Percentiles rank a stretch among this genome's conserved stretches.
Conservation (phyloP, 208 protist genomes). For the Acanthamoeba triangularis region DNA sequence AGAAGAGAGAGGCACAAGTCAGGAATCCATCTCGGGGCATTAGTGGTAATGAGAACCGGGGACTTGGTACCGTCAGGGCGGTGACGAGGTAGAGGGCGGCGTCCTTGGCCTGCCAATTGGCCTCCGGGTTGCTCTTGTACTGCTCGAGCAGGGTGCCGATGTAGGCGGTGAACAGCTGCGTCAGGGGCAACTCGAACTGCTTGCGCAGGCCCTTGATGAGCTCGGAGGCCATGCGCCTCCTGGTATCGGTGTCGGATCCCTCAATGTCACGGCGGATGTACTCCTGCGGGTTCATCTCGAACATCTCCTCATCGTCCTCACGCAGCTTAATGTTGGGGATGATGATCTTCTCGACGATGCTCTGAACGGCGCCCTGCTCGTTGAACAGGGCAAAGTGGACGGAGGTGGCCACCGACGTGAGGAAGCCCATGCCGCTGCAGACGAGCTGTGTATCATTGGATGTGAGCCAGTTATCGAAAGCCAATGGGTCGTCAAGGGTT, state of each 20-base stretch:
- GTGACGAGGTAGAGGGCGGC: slow-evolving; percentile 97
- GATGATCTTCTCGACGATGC: slow-evolving; percentile 95
- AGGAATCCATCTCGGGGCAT: slow-evolving; percentile 39
- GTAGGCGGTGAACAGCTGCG: slow-evolving; percentile 90
- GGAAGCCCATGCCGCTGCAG: slow-evolving; percentile 94
- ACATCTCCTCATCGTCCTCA: slow-evolving; percentile 96
- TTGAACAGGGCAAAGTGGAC: slow-evolving; percentile 93
- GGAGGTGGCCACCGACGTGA: slow-evolving; percentile 93
- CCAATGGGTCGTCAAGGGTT: too few species aligned
- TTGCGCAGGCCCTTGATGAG: slow-evolving; percentile 94
- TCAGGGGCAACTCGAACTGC: slow-evolving; percentile 90
- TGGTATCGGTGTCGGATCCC: slow-evolving; percentile 93
- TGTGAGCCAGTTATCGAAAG: not conserved
- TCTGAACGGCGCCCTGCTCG: slow-evolving; percentile 89
- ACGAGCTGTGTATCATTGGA: slow-evolving; percentile 86
- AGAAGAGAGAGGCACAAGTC: slow-evolving; percentile 73
- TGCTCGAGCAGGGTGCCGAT: slow-evolving; percentile 87
- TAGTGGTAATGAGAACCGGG: slow-evolving; percentile 87
- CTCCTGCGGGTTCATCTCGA: slow-evolving; percentile 95
- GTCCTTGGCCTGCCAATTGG: slow-evolving; percentile 97
- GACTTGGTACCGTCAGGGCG: slow-evolving; percentile 91
- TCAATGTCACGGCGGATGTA: slow-evolving; percentile 98
- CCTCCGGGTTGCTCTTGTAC: slow-evolving; percentile 82
- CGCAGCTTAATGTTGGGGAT: slow-evolving; percentile 95
- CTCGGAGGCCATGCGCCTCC: slow-evolving; percentile 94